Conservation (phyloP, 495 filamentous ascomycete species). For the Parmelia sp. region DNA sequence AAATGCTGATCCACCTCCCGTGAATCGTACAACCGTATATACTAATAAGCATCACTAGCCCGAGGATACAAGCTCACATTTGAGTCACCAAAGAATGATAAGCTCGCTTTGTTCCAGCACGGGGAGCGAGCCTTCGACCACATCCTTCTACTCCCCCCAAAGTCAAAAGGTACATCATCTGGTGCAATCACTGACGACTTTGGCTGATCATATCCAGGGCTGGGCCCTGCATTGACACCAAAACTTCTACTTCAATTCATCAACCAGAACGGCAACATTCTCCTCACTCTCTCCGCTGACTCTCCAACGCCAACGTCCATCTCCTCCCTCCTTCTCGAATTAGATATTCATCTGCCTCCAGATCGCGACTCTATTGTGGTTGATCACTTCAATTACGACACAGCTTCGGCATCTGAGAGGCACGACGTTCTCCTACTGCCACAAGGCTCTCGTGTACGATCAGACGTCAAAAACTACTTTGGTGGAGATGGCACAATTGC, state of each 20-base stretch:
- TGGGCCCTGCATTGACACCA: conserved; percentile 81
- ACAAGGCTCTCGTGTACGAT: conserved; percentile 51
- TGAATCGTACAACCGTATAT: conserved; percentile 11
- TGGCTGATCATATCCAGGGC: conserved; percentile 50
- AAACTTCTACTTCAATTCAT: conserved; percentile 85
- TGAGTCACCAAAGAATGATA: conserved; percentile 79
- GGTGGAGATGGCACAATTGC: conserved; percentile 64
- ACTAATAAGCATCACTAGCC: conserved; percentile 42
- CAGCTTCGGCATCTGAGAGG: conserved; percentile 62
- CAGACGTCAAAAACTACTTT: conserved; percentile 76
- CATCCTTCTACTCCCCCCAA: conserved; percentile 76
- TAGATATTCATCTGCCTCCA: conserved; percentile 83
- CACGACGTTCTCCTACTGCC: conserved; percentile 84
- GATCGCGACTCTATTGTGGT: conserved; percentile 78
- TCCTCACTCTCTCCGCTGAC: conserved; percentile 76
- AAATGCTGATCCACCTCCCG: neutral
- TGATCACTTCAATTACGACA: conserved; percentile 94
- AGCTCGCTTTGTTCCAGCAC: conserved; percentile 73
- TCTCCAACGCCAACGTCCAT: conserved; percentile 67
- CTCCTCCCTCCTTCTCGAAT: conserved; percentile 78
- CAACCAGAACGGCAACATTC: conserved; percentile 85
- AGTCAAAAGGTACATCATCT: conserved; percentile 68
- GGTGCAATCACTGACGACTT: conserved; percentile 8
- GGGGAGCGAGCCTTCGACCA: conserved; percentile 90
- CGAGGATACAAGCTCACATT: conserved; percentile 76